Evolutionary conservation across 192 early-diverging fungal species (phyloP).

Genomic region (Entophlyctis luteolus): DNA sequence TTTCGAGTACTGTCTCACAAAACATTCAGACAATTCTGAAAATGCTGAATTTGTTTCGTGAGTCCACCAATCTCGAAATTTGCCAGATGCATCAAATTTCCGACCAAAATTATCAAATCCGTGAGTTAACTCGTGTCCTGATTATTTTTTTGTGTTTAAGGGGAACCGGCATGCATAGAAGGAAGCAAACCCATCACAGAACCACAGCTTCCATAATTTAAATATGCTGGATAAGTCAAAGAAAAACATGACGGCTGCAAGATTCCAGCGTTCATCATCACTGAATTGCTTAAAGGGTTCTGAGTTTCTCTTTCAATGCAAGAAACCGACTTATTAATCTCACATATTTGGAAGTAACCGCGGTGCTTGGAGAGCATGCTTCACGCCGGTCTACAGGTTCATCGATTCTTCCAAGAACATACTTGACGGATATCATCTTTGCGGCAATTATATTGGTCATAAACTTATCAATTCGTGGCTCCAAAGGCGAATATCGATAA

Average conservation of each 20-base stretch:
- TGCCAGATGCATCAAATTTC: constrained; percentile 36
- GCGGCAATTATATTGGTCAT: neutral
- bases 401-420: neutral
- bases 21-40: constrained; percentile 51
- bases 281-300: neutral
- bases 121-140: constrained; percentile 38
- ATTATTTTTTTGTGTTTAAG: neutral
- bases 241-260: constrained; percentile 53
- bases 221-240: constrained; percentile 41
- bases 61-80: constrained; percentile 66
- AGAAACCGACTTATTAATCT: neutral
- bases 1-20: constrained; percentile 58
- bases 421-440: neutral
- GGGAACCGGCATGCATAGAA: neutral
- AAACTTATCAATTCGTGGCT: neutral
- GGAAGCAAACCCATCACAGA: constrained; percentile 44
- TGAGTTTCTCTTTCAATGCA: neutral
- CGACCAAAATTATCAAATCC: constrained; percentile 42
- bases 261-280: constrained; percentile 48
- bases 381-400: constrained; percentile 8
- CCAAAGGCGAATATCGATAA: neutral
- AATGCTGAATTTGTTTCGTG: constrained; percentile 54
- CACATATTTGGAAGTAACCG: constrained; percentile 8
- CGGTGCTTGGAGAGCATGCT: neutral
- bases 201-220: constrained; percentile 65